Evolutionary conservation across 805 yeast genomes (phyloP).

Genomic region (Metschnikowia santaceciliae): DNA sequence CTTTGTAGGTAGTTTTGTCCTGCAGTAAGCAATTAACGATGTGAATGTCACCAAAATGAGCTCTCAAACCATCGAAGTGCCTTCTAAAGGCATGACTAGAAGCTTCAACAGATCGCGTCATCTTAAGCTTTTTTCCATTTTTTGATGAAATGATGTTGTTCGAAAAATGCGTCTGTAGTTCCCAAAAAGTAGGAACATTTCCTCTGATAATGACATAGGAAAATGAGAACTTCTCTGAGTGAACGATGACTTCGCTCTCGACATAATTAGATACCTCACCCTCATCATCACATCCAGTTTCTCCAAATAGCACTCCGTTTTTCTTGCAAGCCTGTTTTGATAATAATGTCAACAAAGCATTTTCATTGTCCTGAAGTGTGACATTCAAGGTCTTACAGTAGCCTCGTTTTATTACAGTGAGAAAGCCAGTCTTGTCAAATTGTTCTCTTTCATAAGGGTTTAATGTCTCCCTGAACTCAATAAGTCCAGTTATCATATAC

Average conservation of each 20-base stretch:
- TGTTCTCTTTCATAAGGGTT: constrained; percentile 33
- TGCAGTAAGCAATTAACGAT: constrained; percentile 47
- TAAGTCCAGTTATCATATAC: constrained; percentile 42
- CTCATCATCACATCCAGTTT: constrained; percentile 55
- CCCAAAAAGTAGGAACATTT: constrained; percentile 56
- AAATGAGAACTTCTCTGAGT: constrained; percentile 37
- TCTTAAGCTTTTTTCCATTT: constrained; percentile 39
- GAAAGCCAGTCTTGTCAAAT: constrained; percentile 47
- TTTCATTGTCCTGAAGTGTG: constrained; percentile 24
- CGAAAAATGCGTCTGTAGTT: constrained; percentile 41
- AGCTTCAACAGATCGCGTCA: constrained; percentile 52
- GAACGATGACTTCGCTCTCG: constrained; percentile 49
- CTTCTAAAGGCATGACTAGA: constrained; percentile 48
- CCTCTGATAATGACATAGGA: constrained; percentile 48
- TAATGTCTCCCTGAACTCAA: constrained; percentile 44
- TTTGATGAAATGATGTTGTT: constrained; percentile 31
- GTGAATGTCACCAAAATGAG: constrained; percentile 48
- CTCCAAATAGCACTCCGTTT: constrained; percentile 50
- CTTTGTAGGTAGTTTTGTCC: constrained; percentile 40
- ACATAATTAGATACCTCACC: constrained; percentile 50
- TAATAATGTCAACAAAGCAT: constrained; percentile 44
- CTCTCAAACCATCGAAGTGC: constrained; percentile 46
- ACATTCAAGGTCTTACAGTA: constrained; percentile 46
- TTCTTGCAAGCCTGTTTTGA: constrained; percentile 49
- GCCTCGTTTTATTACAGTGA: constrained; percentile 48